Evolutionary conservation across 2,329 filamentous ascomycete species (phyloP).

Genomic region (Fusarium nelsonii): DNA sequence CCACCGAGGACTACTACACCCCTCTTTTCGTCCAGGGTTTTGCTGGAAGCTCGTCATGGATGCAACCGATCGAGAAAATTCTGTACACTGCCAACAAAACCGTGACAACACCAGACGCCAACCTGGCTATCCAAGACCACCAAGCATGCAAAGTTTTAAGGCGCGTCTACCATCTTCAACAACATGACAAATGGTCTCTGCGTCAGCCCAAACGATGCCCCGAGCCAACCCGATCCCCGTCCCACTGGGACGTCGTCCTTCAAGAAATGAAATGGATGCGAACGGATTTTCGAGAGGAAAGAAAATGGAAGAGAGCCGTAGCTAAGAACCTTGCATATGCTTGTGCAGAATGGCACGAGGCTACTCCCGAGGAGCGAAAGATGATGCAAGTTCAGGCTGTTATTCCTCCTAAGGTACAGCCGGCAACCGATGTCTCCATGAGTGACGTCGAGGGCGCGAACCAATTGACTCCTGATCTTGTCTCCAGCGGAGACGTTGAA

Average conservation of each 20-base stretch:
- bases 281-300: slow-evolving; percentile 92
- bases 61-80: slow-evolving; percentile 76
- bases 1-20: slow-evolving; percentile 73
- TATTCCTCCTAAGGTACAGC: slow-evolving; percentile 59
- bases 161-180: slow-evolving; percentile 90
- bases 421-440: slow-evolving; percentile 49
- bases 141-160: slow-evolving; percentile 89
- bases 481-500: slow-evolving; percentile 73
- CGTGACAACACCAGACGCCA: slow-evolving; percentile 85
- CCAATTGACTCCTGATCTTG: slow-evolving; percentile 75
- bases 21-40: slow-evolving; percentile 72
- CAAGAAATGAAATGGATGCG: slow-evolving; percentile 98
- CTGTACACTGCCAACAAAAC: slow-evolving; percentile 90
- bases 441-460: slow-evolving; percentile 55
- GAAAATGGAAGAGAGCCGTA: slow-evolving; percentile 90
- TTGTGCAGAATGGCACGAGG: slow-evolving; percentile 84
- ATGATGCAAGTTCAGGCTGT: slow-evolving; percentile 74
- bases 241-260: slow-evolving; percentile 88
- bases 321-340: slow-evolving; percentile 84
- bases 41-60: slow-evolving; percentile 67
- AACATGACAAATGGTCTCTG: slow-evolving; percentile 91
- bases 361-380: slow-evolving; percentile 71
- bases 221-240: slow-evolving; percentile 81
- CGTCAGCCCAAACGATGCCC: slow-evolving; percentile 86
- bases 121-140: slow-evolving; percentile 84